A percentile compares a stretch with the other conserved stretches of the same genome.
Conservation (phyloP, 2,329 filamentous ascomycete species). For the Aspergillus fumigatus region DNA sequence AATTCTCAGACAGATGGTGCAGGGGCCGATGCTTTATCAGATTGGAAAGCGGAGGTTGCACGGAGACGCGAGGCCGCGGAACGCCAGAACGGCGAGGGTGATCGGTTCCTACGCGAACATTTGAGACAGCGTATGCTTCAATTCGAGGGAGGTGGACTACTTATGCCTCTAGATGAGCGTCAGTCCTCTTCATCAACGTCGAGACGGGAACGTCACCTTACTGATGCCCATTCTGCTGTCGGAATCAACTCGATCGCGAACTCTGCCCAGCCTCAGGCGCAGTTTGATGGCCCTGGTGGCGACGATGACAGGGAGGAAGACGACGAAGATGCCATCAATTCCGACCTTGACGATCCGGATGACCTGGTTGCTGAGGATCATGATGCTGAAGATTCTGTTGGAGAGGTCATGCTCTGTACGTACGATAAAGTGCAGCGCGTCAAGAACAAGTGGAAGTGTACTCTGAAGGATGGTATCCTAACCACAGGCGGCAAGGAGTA, state of each 20-base stretch:
- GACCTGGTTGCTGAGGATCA: slow-evolving; percentile 80
- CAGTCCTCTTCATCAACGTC: slow-evolving; percentile 30
- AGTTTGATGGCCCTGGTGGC: slow-evolving; percentile 55
- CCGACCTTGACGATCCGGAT: slow-evolving; percentile 91
- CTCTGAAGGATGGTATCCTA: slow-evolving; percentile 91
- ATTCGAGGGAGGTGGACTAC: slow-evolving; percentile 44
- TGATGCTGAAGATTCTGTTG: slow-evolving; percentile 76
- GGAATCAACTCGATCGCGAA: slow-evolving; percentile 6
- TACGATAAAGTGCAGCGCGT: slow-evolving; percentile 99
- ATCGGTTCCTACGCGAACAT: slow-evolving; percentile 40
- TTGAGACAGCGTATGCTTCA: slow-evolving; percentile 38
- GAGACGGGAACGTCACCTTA: slow-evolving; percentile 27
- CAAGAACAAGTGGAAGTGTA: slow-evolving; percentile 99
- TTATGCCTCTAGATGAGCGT: slow-evolving; percentile 40
- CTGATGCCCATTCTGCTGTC: slow-evolving; percentile 7
- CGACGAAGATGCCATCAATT: slow-evolving; percentile 97
- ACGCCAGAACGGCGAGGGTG: slow-evolving; percentile 31
- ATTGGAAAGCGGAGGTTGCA: slow-evolving; percentile 47
- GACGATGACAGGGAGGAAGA: slow-evolving; percentile 54
- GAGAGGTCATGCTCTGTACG: slow-evolving; percentile 95
- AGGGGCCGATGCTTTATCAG: slow-evolving; percentile 54
- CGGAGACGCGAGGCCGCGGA: slow-evolving; percentile 38
- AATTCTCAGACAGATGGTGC: slow-evolving; percentile 73
- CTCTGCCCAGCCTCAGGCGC: slow-evolving; percentile 30
- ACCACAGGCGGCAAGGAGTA: slow-evolving; percentile 88